phyloP scores from a whole-genome alignment of 139 green algal genomes.

The Diplosphaera chodatii region DNA sequence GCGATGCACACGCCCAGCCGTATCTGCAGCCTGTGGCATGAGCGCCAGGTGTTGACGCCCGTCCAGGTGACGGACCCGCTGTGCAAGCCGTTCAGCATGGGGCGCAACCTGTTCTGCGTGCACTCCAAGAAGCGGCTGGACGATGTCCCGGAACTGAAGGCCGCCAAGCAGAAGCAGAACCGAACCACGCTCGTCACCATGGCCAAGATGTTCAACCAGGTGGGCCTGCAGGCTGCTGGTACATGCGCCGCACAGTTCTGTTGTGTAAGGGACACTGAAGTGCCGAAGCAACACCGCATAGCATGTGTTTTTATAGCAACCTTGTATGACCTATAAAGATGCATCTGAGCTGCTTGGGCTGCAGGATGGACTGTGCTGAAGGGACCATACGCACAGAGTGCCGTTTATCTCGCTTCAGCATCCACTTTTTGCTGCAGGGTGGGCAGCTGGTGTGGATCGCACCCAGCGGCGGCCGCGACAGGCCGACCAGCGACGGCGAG shows the following conservation, averaged over 20 bases:
- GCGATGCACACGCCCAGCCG: no score
- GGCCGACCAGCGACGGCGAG: slow-evolving; percentile 44
- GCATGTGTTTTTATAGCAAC: no score
- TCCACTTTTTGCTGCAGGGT: slow-evolving; percentile 32
- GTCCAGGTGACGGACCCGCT: slow-evolving; percentile 79
- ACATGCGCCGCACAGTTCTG: no score
- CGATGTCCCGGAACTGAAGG: slow-evolving; percentile 80
- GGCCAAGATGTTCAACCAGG: slow-evolving; percentile 10
- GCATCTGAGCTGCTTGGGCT: no score
- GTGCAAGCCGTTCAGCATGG: slow-evolving; percentile 99
- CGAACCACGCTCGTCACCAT: slow-evolving; percentile 74
- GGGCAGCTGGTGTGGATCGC: slow-evolving; percentile 92
- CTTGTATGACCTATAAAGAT: no score
- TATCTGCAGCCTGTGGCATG: no score
- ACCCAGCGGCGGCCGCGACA: slow-evolving; percentile 81
- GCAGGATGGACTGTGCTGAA: no score
- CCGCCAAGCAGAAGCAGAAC: slow-evolving; percentile 79
- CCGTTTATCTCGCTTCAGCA: no score
- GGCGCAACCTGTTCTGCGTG: slow-evolving; percentile 98
- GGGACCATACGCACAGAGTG: no score
- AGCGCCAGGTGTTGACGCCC: neutral
- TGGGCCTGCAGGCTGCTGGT: no score
- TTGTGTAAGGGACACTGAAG: no score
- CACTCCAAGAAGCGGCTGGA: slow-evolving; percentile 97
- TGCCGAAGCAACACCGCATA: no score